These are phyloP conservation scores for Hygrocybe coccinea DNA, from an alignment of 768 basidiomycete species.

Conservation along the genomic window DNA sequence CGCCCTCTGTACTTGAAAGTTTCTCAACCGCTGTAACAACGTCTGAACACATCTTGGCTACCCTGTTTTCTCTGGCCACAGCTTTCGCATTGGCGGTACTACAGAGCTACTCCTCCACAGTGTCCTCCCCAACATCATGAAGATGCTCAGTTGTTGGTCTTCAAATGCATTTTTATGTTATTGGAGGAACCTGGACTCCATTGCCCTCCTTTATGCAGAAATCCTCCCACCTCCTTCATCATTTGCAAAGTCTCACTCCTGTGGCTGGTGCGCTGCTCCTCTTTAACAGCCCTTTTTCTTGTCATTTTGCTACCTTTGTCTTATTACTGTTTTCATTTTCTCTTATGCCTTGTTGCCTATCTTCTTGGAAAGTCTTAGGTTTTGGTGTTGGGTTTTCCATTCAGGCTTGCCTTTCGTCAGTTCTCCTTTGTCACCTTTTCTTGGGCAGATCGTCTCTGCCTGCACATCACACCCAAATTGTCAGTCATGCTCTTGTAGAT, in stretches of 20 bases:
- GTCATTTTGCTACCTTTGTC: no score
- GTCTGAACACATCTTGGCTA: slow-evolving; percentile 19
- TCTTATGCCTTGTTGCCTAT: no score
- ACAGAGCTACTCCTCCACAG: slow-evolving; percentile 22
- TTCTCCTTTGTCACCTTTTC: neutral
- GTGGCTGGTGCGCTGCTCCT: no score
- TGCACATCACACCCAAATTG: no score
- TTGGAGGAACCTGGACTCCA: slow-evolving; percentile 23
- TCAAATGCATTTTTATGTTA: slow-evolving; percentile 32
- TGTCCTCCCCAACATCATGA: slow-evolving; percentile 27
- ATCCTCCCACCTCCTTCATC: slow-evolving; percentile 1
- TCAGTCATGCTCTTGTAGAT: no score
- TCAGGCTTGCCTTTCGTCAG: neutral
- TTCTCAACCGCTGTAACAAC: slow-evolving; percentile 24
- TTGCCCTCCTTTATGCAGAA: slow-evolving; percentile 24
- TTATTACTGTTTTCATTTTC: no score
- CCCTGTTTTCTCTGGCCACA: slow-evolving; percentile 22
- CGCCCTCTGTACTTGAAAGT: slow-evolving; percentile 14
- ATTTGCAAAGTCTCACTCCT: no score
- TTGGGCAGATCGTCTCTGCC: neutral
- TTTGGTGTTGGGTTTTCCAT: neutral
- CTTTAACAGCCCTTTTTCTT: no score
- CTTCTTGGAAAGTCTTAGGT: no score
- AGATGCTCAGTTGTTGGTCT: slow-evolving; percentile 28
- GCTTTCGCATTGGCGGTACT: slow-evolving; percentile 36